phyloP scores from a whole-genome alignment of 192 early-diverging fungal genomes.

The Linnemannia zychae region DNA sequence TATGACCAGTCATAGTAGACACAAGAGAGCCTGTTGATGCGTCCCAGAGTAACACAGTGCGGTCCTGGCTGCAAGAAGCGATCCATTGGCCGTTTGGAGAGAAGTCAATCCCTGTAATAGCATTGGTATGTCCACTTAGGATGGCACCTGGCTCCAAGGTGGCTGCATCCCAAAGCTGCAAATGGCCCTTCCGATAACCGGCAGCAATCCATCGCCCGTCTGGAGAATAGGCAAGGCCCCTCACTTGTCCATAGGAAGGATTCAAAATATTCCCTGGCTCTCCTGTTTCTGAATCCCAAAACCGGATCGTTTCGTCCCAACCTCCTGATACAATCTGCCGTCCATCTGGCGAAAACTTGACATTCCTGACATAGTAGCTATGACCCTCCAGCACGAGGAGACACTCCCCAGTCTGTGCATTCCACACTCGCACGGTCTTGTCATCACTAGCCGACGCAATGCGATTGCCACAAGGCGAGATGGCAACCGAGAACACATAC shows the following conservation, averaged over 20 bases:
- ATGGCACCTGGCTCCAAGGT: background rate
- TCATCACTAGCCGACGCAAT: background rate
- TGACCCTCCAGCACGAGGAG: background rate
- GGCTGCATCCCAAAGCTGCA: background rate
- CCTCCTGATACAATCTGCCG: background rate
- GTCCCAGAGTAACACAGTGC: background rate
- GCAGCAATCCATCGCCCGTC: background rate
- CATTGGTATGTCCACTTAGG: background rate
- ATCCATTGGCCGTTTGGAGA: slow-evolving; percentile 7
- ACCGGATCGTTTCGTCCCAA: background rate
- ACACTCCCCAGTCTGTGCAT: background rate
- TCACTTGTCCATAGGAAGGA: too few species aligned
- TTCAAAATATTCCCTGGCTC: background rate
- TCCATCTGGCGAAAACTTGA: background rate
- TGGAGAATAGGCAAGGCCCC: background rate
- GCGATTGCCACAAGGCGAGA: background rate
- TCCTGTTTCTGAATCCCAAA: background rate
- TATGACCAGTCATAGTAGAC: background rate
- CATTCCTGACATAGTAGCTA: background rate
- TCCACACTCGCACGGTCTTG: background rate
- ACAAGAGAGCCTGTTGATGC: background rate
- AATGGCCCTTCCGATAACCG: too few species aligned
- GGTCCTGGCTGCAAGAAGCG: background rate
- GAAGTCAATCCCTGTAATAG: background rate
- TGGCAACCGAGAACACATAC: too few species aligned